Evolutionary conservation across 2,329 filamentous ascomycete species (phyloP).

Genomic region (Aspergillus tamarii): DNA sequence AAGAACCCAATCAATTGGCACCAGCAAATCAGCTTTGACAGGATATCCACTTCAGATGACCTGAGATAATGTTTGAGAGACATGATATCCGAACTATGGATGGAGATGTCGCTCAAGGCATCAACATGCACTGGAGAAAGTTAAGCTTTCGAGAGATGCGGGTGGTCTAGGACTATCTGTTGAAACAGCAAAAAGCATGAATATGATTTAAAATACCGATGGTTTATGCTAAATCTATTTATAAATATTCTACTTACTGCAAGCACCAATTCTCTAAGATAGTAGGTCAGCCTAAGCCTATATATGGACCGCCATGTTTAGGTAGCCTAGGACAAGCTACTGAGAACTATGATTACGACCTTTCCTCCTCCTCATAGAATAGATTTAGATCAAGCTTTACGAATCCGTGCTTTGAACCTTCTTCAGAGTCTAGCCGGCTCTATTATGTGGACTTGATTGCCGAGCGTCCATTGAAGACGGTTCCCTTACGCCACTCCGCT

Average conservation of each 20-base stretch:
- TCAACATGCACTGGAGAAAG: background rate
- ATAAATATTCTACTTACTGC: background rate
- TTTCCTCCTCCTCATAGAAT: background rate
- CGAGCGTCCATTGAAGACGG: too few relatives aligned
- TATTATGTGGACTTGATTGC: background rate
- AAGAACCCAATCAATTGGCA: too few relatives aligned
- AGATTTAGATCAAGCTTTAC: background rate
- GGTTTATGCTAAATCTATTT: background rate
- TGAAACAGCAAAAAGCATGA: rapidly evolving
- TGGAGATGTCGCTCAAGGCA: background rate
- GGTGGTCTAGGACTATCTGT: too few relatives aligned
- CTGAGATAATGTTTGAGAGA: background rate
- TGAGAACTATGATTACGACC: too few relatives aligned
- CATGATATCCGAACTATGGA: background rate
- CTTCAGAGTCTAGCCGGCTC: background rate
- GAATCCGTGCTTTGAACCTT: background rate
- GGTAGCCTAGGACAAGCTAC: background rate
- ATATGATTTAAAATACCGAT: background rate
- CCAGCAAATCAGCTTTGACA: too few relatives aligned
- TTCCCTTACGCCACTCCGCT: background rate
- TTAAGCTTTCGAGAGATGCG: background rate
- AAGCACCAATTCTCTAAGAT: background rate
- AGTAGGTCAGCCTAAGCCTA: background rate
- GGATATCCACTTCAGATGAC: background rate
- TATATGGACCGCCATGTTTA: background rate